Base-by-base conservation (phyloP, 148 eudicot genomes). In the Chenopodium quinoa region DNA sequence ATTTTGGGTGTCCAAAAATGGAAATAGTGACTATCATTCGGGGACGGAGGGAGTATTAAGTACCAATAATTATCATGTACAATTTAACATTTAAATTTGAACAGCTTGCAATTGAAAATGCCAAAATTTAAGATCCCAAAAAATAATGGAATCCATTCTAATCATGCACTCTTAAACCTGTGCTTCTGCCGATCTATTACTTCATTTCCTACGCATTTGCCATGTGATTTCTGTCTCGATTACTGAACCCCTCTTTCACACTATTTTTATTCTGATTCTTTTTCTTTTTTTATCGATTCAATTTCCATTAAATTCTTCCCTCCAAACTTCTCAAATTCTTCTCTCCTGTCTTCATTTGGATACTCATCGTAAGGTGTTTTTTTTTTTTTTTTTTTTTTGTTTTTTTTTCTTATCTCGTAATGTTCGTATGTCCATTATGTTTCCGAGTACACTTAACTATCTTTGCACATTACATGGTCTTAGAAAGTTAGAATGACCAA, bases 191-290 rank as follows among this genome's bases (percentile, higher is more conserved):
- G 86, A 84, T 84, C 86, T 81, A 81, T 47, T 52, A 76, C 37
- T 44, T 72, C 70, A 75, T 62, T 73, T 84, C 86, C 87, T 78
- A 83, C 79, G 81, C 76, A 52, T 79, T 73, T 75, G 87, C 89
- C 91, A 90, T 89, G 91, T 89, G 93, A 87, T 27, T 20, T 34
- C 72, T 83, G 84, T 83, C 87, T 88, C 69, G 91, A 32, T 80
- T 65, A 37, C 65, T 62, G 86, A 71, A 82, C 91, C 60, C 17
- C 56, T 9, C 47, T 64, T 40, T 32, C 7, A n/a, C 37, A 46
- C 64, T 71, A 80, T 62, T 78, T 40, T 40, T 40, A 67, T 29
- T 32, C 2, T 52, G 7, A 47, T 62, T 73, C 81, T 63, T 70
- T 69, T 73, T 62, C 75, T 46, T 50, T 58, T 37, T 70, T 66